Base-by-base conservation (phyloP, 306 rosid genomes). In the Medicago ruthenica region DNA sequence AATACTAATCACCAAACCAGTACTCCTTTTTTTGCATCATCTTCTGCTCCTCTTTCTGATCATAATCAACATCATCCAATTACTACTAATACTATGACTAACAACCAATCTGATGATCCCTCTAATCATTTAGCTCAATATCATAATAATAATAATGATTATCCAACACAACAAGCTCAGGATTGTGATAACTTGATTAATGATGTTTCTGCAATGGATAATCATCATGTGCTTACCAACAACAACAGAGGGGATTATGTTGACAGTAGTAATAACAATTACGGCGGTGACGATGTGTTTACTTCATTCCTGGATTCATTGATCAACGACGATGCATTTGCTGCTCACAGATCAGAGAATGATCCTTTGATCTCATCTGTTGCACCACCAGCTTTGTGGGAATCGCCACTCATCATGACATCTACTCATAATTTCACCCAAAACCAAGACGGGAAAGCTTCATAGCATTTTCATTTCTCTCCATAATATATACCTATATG, bases 291-390 rank as follows among this genome's bases (percentile, higher is more conserved):
- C 9, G 96, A 90, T 11, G 83, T 83, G 1, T 88, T 92, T 76
- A 87, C 94, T 51, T 90, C 98, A 40, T 89, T 92, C 71, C 83
- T 92, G 63, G 88, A 90, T 58, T 92, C 98, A 1, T 37, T 87
- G 77, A 92, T 90, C 83, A 87, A 90, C 8, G 96, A 92, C 1
- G 98, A 90, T 31, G 87, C 89, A 13, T 88, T 87, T 65, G 36
- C 81, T 17, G 40, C 83, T 0, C 85, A 79, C 3, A 79, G 78
- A 70, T 37, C 89, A 71, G 87, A 81, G 13, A 67, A 79, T 55
- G 85, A 84, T 15, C 76, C 80, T 27, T 58, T 73, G 71, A 58
- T 69, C 70, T 63, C 80, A 24, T 70, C 64, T 36, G 15, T 65
- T 27, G 20, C 42, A 61, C 20, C 67, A 31, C 41, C 67, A 8